A percentile compares a stretch with the other conserved stretches of the same genome.
Evolutionary conservation across 192 early-diverging fungal genomes (phyloP).

Genomic region (Linnemannia schmuckeri): DNA sequence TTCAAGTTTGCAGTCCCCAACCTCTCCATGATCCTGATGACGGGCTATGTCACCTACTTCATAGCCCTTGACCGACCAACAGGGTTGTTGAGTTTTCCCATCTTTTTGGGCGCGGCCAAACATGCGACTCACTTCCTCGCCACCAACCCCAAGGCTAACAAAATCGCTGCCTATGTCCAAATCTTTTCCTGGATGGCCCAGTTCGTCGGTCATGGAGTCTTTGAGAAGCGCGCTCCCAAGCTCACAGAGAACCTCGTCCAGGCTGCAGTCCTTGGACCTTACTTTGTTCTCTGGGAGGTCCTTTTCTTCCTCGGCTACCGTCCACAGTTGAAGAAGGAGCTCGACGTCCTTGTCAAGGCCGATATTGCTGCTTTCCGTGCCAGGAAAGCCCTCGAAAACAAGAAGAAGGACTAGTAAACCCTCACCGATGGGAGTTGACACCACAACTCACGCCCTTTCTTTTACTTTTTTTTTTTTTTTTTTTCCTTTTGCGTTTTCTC

Average conservation of each 20-base stretch:
- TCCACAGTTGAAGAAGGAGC: constrained; percentile 71
- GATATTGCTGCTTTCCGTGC: constrained; percentile 67
- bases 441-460: too few species aligned
- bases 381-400: constrained; percentile 31
- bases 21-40: constrained; percentile 66
- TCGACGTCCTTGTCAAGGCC: constrained; percentile 68
- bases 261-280: constrained; percentile 92
- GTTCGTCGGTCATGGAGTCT: constrained; percentile 91
- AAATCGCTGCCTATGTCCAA: constrained; percentile 71
- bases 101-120: constrained; percentile 72
- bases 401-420: constrained; percentile 7
- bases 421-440: too few species aligned
- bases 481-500: too few species aligned
- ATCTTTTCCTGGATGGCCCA: constrained; percentile 87
- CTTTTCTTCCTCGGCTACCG: constrained; percentile 89
- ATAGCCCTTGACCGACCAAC: constrained; percentile 77
- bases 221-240: constrained; percentile 89
- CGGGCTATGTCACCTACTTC: constrained; percentile 83
- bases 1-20: constrained; percentile 62
- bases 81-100: constrained; percentile 67
- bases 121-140: constrained; percentile 74
- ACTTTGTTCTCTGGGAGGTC: constrained; percentile 92
- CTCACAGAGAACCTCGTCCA: constrained; percentile 87
- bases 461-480: not conserved
- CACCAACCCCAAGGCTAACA: constrained; percentile 63